Evolutionary conservation across 2,329 filamentous ascomycete genomes (phyloP).

Genomic region (Aspergillus eucalypticola): DNA sequence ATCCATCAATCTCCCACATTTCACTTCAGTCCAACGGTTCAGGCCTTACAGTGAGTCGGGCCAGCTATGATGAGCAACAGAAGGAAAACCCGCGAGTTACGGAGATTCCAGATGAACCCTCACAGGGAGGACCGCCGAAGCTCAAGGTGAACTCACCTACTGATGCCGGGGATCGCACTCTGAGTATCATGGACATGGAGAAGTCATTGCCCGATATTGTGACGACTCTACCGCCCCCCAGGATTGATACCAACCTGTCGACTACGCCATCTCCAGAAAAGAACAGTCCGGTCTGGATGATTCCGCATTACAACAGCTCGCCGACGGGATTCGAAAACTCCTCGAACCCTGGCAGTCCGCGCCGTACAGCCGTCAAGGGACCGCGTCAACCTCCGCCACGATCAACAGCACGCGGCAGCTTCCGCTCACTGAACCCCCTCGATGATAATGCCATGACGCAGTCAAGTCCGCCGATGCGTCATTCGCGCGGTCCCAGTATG

Average conservation of each 20-base stretch:
- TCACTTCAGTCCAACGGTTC: constrained; percentile 20
- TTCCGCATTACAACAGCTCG: constrained; percentile 24
- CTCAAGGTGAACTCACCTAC: constrained; percentile 26
- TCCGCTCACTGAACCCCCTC: constrained; percentile 18
- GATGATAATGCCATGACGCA: constrained; percentile 15
- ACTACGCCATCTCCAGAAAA: constrained; percentile 36
- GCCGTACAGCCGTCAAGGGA: constrained; percentile 35
- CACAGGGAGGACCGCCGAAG: constrained; percentile 27
- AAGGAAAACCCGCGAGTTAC: constrained; percentile 11
- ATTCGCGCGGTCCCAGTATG: constrained; percentile 12
- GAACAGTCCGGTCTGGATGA: constrained; percentile 27
- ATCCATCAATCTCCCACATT: constrained; percentile 17
- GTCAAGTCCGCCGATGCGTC: constrained; percentile 11
- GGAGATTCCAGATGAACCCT: constrained; percentile 5
- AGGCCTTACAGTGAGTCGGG: constrained; percentile 18
- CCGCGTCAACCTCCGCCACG: constrained; percentile 33
- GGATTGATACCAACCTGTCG: constrained; percentile 21
- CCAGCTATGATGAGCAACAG: constrained; percentile 16
- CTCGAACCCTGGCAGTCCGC: constrained; percentile 30
- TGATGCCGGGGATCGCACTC: constrained; percentile 16
- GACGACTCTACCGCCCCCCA: constrained; percentile 26
- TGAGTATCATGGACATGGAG: constrained; percentile 19
- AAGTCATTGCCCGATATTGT: constrained; percentile 27
- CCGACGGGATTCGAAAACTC: constrained; percentile 28
- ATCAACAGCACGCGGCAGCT: constrained; percentile 24